Conservation (phyloP, 345 rosid genomes). For the Populus nigra region DNA sequence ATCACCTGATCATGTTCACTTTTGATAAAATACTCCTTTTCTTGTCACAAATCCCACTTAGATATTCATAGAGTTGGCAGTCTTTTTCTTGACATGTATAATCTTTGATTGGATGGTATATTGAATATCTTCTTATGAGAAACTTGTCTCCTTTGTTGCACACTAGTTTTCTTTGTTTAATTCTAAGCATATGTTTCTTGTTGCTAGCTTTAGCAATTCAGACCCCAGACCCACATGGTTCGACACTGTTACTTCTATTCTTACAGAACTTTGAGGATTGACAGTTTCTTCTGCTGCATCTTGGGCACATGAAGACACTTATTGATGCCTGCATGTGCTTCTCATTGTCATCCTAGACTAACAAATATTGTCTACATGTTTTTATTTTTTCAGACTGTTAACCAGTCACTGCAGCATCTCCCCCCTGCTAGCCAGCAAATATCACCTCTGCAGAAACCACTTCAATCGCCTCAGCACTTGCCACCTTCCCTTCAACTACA, state of each 20-base stretch:
- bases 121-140: too few species aligned
- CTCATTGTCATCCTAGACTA: constrained; percentile 3
- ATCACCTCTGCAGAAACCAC: constrained; percentile 61
- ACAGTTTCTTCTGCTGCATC: constrained; percentile 41
- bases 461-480: constrained; percentile 55
- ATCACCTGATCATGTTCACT: not conserved
- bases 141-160: too few species aligned
- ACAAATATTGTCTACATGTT: not conserved
- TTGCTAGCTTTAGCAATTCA: not conserved
- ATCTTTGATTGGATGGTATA: too few species aligned
- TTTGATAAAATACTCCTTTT: not conserved
- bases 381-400: constrained; percentile 33
- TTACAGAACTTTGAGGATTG: constrained; percentile 28
- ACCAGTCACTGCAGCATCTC: constrained; percentile 45
- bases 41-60: not conserved
- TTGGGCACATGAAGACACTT: constrained; percentile 41
- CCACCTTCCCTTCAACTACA: constrained; percentile 49
- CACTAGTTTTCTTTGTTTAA: too few species aligned
- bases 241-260: not conserved
- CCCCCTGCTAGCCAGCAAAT: constrained; percentile 50
- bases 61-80: too few species aligned
- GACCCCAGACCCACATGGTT: not conserved
- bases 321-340: constrained; percentile 3
- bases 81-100: too few species aligned
- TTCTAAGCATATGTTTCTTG: too few species aligned